Conservation (phyloP, 2,329 filamentous ascomycete genomes). For the Chrysoporthe deuterocubensis region DNA sequence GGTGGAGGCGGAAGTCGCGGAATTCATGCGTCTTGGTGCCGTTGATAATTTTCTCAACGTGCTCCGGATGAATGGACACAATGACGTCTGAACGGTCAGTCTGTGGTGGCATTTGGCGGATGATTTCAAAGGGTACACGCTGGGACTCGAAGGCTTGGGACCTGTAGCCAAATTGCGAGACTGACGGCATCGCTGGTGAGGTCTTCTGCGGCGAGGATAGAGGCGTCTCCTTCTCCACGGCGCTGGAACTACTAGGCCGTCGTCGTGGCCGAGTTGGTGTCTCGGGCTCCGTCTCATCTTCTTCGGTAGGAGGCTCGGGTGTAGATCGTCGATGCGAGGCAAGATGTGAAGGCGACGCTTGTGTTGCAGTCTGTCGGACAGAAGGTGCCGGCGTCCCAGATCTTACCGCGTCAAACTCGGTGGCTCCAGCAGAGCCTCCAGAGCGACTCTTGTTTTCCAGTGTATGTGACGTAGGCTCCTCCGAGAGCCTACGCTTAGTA, state of each 20-base stretch:
- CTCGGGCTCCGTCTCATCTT: slow-evolving; percentile 24
- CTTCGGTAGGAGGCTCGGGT: slow-evolving; percentile 15
- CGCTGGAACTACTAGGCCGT: slow-evolving; percentile 21
- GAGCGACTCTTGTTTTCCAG: background rate
- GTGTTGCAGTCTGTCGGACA: background rate
- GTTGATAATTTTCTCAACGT: slow-evolving; percentile 53
- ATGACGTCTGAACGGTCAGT: slow-evolving; percentile 58
- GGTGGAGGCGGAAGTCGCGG: slow-evolving; percentile 58
- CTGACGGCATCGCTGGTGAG: slow-evolving; percentile 26
- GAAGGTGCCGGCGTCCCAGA: background rate
- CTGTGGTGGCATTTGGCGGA: slow-evolving; percentile 52
- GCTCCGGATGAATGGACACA: slow-evolving; percentile 52
- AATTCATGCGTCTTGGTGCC: slow-evolving; percentile 60
- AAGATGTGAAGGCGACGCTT: background rate
- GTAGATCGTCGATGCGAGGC: slow-evolving; percentile 13
- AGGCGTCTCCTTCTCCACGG: slow-evolving; percentile 29
- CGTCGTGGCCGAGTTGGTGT: slow-evolving; percentile 24
- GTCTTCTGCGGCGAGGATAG: slow-evolving; percentile 31
- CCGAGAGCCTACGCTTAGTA: background rate
- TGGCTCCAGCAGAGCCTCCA: background rate
- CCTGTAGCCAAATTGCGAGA: slow-evolving; percentile 37
- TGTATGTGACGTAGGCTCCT: background rate
- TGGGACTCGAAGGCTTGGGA: slow-evolving; percentile 51
- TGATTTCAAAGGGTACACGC: slow-evolving; percentile 53
- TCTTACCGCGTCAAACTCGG: background rate